Evolutionary conservation across 2,329 filamentous ascomycete genomes (phyloP).

Genomic region (Colletotrichum brevisporum): DNA sequence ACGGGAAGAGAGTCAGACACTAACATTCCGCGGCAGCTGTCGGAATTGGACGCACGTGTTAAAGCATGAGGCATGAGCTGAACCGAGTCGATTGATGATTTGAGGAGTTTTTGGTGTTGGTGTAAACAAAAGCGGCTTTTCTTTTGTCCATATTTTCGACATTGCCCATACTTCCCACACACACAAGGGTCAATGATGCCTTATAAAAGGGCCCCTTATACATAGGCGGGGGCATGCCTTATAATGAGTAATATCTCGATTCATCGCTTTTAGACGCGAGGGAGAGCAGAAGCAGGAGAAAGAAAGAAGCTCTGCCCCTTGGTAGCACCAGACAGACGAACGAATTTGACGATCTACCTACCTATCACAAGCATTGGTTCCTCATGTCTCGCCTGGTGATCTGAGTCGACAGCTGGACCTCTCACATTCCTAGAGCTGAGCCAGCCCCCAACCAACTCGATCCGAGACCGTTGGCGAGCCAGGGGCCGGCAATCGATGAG

Average conservation of each 20-base stretch:
- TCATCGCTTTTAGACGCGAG: no score
- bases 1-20: neutral
- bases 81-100: no score
- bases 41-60: neutral
- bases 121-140: neutral
- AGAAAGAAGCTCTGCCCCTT: neutral
- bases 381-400: neutral
- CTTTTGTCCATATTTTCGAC: conserved; percentile 16
- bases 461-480: conserved; percentile 18
- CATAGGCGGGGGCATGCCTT: neutral
- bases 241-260: neutral
- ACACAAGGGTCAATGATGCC: conserved; percentile 4
- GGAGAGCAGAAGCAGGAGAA: neutral
- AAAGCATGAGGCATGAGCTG: neutral
- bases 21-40: neutral
- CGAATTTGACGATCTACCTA: conserved; percentile 6
- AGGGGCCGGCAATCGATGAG: conserved; percentile 18
- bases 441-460: neutral
- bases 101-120: neutral
- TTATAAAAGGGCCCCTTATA: neutral
- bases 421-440: neutral
- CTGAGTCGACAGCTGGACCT: neutral
- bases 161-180: neutral
- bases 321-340: conserved; percentile 16
- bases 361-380: neutral